A percentile compares a stretch with the other conserved stretches of the same genome.
Evolutionary conservation across 768 basidiomycete species (phyloP).

Genomic region (Russula sp.): DNA sequence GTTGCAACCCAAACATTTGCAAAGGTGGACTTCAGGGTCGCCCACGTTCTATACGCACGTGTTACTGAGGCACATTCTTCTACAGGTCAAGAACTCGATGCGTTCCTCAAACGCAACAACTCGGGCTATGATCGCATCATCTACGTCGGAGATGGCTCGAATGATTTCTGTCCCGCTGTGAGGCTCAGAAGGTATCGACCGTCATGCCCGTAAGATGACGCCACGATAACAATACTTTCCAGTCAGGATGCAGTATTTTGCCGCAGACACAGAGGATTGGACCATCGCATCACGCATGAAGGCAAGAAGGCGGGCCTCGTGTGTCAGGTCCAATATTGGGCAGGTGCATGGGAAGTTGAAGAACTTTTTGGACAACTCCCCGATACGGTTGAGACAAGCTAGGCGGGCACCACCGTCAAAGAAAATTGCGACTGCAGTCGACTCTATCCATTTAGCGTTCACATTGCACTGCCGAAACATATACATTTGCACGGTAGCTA

Average conservation of each 20-base stretch:
- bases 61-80: not conserved
- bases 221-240: constrained; percentile 20
- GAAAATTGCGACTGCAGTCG: not conserved
- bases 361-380: constrained; percentile 54
- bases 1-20: constrained; percentile 97
- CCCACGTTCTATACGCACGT: not conserved
- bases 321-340: constrained; percentile 79
- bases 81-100: constrained; percentile 87
- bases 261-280: constrained; percentile 71
- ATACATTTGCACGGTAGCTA: constrained; percentile 30
- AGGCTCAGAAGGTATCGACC: constrained; percentile 65
- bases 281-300: constrained; percentile 72
- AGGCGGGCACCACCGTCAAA: not conserved
- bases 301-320: constrained; percentile 62
- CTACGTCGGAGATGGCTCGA: constrained; percentile 92
- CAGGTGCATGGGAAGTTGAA: constrained; percentile 95
- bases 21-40: constrained; percentile 56
- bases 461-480: constrained; percentile 27
- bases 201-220: not conserved
- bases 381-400: constrained; percentile 1
- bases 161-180: constrained; percentile 93
- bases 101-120: constrained; percentile 63
- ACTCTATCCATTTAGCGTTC: constrained; percentile 11
- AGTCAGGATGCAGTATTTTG: constrained; percentile 86
- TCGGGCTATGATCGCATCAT: constrained; percentile 70